phyloP scores from a whole-genome alignment of 164 flowering plant genomes.

The Vitis labrusca region DNA sequence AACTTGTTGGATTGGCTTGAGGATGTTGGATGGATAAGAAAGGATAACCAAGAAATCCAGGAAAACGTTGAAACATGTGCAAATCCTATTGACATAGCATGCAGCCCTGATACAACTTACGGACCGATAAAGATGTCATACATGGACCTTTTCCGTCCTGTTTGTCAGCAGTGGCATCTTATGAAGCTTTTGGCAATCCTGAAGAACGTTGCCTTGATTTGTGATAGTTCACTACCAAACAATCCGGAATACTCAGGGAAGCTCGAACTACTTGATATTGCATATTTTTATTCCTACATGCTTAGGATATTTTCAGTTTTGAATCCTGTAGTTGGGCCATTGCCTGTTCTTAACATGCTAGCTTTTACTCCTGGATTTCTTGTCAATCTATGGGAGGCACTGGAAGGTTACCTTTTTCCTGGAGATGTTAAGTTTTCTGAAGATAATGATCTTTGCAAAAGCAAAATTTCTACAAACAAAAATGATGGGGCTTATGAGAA shows the following conservation, averaged over 20 bases:
- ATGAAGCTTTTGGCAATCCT: slow-evolving; percentile 48
- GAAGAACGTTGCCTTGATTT: slow-evolving; percentile 25
- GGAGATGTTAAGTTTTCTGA: slow-evolving; percentile 16
- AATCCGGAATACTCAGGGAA: slow-evolving; percentile 17
- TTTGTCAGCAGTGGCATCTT: slow-evolving; percentile 91
- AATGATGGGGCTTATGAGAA: slow-evolving; percentile 32
- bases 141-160: slow-evolving; percentile 63
- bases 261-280: slow-evolving; percentile 61
- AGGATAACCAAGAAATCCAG: slow-evolving; percentile 29
- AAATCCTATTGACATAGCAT: slow-evolving; percentile 8
- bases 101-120: slow-evolving; percentile 20
- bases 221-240: slow-evolving; percentile 11
- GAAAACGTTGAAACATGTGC: slow-evolving; percentile 22
- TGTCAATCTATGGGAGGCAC: slow-evolving; percentile 53
- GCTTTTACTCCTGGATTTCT: slow-evolving; percentile 92
- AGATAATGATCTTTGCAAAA: slow-evolving; percentile 15
- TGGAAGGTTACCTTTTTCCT: slow-evolving; percentile 57
- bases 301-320: slow-evolving; percentile 66
- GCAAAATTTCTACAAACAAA: slow-evolving; percentile 22
- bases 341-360: slow-evolving; percentile 85
- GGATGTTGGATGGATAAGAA: slow-evolving; percentile 30
- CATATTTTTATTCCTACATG: slow-evolving; percentile 68
- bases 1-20: slow-evolving; percentile 50
- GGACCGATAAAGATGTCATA: slow-evolving; percentile 41
- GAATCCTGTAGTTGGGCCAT: slow-evolving; percentile 55